Conservation (phyloP, 2,329 filamentous ascomycete species). For the Paraconiothyrium brasiliense region DNA sequence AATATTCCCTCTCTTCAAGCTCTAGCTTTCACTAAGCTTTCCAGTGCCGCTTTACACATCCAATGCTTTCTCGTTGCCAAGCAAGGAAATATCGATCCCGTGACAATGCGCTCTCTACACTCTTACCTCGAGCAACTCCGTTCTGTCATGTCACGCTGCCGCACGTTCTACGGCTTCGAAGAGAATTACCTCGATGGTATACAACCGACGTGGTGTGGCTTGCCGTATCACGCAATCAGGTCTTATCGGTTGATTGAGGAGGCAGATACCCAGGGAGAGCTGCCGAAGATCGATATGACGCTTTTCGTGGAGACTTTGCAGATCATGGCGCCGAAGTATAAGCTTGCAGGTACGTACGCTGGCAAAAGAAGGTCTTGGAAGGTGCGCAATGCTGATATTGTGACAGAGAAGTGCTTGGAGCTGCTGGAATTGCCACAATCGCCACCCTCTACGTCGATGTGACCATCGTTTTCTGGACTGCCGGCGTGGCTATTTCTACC, state of each 20-base stretch:
- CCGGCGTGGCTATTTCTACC: too few relatives aligned
- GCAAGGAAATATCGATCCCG: slow-evolving; percentile 8
- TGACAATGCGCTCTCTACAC: slow-evolving; percentile 13
- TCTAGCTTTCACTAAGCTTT: background rate
- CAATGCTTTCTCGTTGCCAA: slow-evolving; percentile 21
- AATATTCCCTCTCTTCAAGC: background rate
- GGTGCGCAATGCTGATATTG: background rate
- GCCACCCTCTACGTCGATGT: background rate
- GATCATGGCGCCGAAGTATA: slow-evolving; percentile 19
- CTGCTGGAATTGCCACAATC: slow-evolving; percentile 11
- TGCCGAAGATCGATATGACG: slow-evolving; percentile 15
- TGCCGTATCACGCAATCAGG: slow-evolving; percentile 18
- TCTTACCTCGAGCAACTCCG: slow-evolving; percentile 18
- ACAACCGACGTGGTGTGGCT: slow-evolving; percentile 24
- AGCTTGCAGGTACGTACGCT: slow-evolving; percentile 23
- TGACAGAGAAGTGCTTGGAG: slow-evolving; percentile 12
- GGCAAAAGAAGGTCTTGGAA: background rate
- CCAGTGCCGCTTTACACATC: slow-evolving; percentile 27
- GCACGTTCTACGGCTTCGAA: slow-evolving; percentile 21
- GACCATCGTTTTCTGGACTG: too few relatives aligned
- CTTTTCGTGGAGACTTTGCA: slow-evolving; percentile 17
- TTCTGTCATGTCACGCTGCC: slow-evolving; percentile 15
- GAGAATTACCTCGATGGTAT: slow-evolving; percentile 24
- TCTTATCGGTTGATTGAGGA: slow-evolving; percentile 17
- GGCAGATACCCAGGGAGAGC: background rate